Evolutionary conservation across 805 yeast genomes (phyloP).

Genomic region (Cyberlindnera mycetangii): DNA sequence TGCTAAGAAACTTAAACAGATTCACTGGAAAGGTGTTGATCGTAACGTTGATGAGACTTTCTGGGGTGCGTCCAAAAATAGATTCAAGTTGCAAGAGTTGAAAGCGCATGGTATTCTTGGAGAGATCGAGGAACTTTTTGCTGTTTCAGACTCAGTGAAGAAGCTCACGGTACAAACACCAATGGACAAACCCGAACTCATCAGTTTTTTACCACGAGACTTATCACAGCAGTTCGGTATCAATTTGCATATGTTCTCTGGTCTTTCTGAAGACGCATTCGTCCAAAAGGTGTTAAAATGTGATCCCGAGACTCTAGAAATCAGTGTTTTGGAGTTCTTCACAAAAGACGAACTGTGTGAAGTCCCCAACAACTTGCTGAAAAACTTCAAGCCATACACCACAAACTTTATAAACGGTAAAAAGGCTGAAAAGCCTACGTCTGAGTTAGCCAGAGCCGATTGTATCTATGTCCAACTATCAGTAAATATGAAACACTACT

Average conservation of each 20-base stretch:
- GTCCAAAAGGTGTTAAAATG: constrained; percentile 74
- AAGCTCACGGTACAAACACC: constrained; percentile 30
- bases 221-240: constrained; percentile 94
- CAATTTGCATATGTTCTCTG: constrained; percentile 76
- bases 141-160: constrained; percentile 61
- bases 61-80: constrained; percentile 69
- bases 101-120: constrained; percentile 74
- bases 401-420: constrained; percentile 51
- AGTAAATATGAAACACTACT: constrained; percentile 80
- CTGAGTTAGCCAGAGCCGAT: constrained; percentile 83
- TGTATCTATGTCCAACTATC: constrained; percentile 78
- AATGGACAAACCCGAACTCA: constrained; percentile 29
- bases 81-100: constrained; percentile 56
- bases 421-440: constrained; percentile 63
- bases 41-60: constrained; percentile 69
- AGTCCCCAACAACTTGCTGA: constrained; percentile 64
- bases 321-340: constrained; percentile 81
- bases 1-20: constrained; percentile 73
- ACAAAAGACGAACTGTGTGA: constrained; percentile 73
- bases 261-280: constrained; percentile 58
- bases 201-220: constrained; percentile 76
- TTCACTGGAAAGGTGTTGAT: constrained; percentile 90
- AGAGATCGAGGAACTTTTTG: constrained; percentile 84
- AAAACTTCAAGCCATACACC: constrained; percentile 78
- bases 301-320: constrained; percentile 62